Evolutionary conservation across 2,329 filamentous ascomycete genomes (phyloP), one percentile per base, ranked within the genome.

Genomic region (Ophiostoma sp.): DNA sequence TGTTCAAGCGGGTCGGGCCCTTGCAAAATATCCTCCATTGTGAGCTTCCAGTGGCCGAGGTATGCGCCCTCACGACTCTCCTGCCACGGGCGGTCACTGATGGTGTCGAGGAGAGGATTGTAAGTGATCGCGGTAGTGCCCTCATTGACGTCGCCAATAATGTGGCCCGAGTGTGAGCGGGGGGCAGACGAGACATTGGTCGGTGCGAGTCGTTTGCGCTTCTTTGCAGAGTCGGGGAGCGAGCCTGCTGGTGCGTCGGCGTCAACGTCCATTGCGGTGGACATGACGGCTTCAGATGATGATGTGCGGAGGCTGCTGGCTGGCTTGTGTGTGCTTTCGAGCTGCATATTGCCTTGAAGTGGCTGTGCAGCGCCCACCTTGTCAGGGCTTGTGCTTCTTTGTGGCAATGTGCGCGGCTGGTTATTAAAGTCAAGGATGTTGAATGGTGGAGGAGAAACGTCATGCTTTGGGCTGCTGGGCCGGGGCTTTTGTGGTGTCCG

Each of bases 21-120:
- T 11, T 68, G 64, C 23, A 76, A 20, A 13, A 76, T 13, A 3
- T 64, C 67, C 4, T 72, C 64, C 36, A 52, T 31, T 0, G 72
- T 54, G 17, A 82, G 72, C 4, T 72, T 76, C 6, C 77, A 77
- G 5, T 73, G 69, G 2, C 81, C 81, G 1, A 82, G 73, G 67
- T 82, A 83, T 3, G 79, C 77, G 41, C 72, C 73, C 2, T 17
- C 35, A 0, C 66, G 20, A 33, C 72, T 73, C 1, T 54, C 10
- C 7, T 70, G 67, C 73, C 73, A 74, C 8, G n/a, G 33, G 4
- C 33, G 62, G 20, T 39, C 62, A 35, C 62, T 39, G 35, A 23
- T 23, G 35, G 17, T 39, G 60, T 64, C 33, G 17, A 64, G 33
- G 0, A 65, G 11, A 8, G 39, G n/a, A 4, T 67, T 41, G 10